A percentile compares a stretch with the other conserved stretches of the same genome.
phyloP scores from a whole-genome alignment of 495 filamentous ascomycete genomes.

The Tuber umbilicatum region DNA sequence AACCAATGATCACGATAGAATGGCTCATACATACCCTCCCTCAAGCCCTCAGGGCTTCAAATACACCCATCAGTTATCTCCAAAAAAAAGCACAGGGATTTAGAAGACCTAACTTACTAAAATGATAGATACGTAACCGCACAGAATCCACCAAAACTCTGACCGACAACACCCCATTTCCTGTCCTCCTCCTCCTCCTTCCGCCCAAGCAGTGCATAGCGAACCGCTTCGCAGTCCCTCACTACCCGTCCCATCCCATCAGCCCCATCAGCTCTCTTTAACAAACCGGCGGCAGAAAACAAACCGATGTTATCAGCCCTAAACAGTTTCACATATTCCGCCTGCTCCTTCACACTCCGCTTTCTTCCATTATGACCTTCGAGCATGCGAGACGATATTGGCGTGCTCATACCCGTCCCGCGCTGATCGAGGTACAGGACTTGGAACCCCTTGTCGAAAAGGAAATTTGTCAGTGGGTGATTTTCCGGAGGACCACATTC shows the following conservation, averaged over 20 bases:
- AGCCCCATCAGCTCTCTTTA: not conserved
- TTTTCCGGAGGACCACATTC: conserved; percentile 67
- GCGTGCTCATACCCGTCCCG: conserved; percentile 76
- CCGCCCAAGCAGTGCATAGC: conserved; percentile 56
- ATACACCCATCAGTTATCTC: not conserved
- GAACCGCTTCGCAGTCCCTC: conserved; percentile 78
- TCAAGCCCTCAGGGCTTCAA: conserved; percentile 61
- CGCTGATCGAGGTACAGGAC: conserved; percentile 81
- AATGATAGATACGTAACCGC: conserved; percentile 72
- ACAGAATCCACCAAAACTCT: conserved; percentile 90
- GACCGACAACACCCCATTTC: conserved; percentile 77
- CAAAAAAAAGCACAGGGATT: not conserved
- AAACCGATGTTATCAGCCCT: conserved; percentile 71
- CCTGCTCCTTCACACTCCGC: conserved; percentile 52
- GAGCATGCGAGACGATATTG: conserved; percentile 65
- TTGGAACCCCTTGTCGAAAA: conserved; percentile 76
- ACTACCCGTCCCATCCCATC: conserved; percentile 47
- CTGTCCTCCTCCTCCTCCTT: conserved; percentile 63
- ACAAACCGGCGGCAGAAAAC: not conserved
- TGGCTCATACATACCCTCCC: conserved; percentile 48
- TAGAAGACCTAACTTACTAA: conserved; percentile 47
- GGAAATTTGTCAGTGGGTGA: conserved; percentile 56
- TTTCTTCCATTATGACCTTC: conserved; percentile 43
- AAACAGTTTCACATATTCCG: conserved; percentile 75
- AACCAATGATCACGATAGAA: not conserved